Conservation (phyloP, 2,329 filamentous ascomycete species). For the Plectosphaerella sp. region DNA sequence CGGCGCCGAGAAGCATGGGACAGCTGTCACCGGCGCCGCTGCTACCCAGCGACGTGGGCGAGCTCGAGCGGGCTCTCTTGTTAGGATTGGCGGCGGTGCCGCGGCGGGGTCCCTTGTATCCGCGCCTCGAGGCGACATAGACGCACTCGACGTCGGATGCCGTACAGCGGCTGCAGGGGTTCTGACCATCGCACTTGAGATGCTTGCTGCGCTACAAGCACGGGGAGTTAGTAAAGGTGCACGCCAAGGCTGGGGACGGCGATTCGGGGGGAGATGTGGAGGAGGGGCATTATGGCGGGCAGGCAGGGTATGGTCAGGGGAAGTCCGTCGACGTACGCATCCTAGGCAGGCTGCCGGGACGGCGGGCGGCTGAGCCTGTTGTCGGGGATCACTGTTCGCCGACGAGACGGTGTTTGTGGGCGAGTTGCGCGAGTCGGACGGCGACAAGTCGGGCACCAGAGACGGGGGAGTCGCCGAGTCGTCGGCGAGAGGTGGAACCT, state of each 20-base stretch:
- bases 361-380: not conserved
- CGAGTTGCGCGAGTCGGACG: not conserved
- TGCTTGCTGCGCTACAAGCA: constrained; percentile 55
- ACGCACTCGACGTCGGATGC: constrained; percentile 57
- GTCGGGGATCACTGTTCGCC: constrained; percentile 1
- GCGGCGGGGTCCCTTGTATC: constrained; percentile 66
- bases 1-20: constrained; percentile 38
- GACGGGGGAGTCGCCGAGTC: not conserved
- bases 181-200: constrained; percentile 70
- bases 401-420: not conserved
- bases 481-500: constrained; percentile 1
- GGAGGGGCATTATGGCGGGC: not conserved
- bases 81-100: constrained; percentile 36
- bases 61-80: constrained; percentile 26
- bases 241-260: not conserved
- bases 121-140: constrained; percentile 70
- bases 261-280: not conserved
- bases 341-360: constrained; percentile 1
- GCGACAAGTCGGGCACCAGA: constrained; percentile 1
- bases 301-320: constrained; percentile 2
- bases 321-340: not conserved
- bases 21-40: constrained; percentile 28
- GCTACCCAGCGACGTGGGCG: constrained; percentile 28
- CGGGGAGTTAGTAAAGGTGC: constrained; percentile 1
- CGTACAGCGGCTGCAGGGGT: constrained; percentile 65